A percentile compares a stretch with the other conserved stretches of the same genome.
phyloP scores from a whole-genome alignment of 208 protist genomes.

The Trypanosoma theileri region DNA sequence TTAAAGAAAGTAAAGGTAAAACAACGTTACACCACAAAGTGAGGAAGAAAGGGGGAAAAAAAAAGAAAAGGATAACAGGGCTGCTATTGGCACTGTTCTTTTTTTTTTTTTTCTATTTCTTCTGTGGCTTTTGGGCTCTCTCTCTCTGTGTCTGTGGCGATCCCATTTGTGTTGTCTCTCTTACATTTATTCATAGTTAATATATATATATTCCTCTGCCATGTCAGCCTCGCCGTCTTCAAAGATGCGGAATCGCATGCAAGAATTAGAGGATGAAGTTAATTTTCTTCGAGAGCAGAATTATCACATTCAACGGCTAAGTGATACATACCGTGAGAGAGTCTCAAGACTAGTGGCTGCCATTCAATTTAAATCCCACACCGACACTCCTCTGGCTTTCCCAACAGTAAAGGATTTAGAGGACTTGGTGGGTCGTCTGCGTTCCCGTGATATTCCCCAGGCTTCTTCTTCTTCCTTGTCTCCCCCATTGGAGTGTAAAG shows the following conservation, averaged over 20 bases:
- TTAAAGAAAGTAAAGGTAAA: no score
- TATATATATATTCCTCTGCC: no score
- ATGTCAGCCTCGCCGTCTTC: conserved; percentile 3
- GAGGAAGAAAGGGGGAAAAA: no score
- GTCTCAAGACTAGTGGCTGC: conserved; percentile 9
- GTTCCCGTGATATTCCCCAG: conserved; percentile 6
- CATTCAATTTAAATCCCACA: conserved; percentile 1
- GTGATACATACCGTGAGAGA: conserved; percentile 21
- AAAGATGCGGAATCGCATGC: conserved; percentile 3
- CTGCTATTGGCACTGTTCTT: background rate
- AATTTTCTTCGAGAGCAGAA: conserved; percentile 16
- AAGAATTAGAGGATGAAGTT: conserved; percentile 19
- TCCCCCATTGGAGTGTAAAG: no score
- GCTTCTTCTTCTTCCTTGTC: background rate
- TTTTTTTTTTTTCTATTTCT: conserved; percentile 22
- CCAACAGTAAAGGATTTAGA: conserved; percentile 9
- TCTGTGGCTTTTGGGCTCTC: background rate
- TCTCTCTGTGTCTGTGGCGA: conserved; percentile 1
- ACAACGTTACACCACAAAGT: no score
- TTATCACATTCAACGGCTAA: conserved; percentile 21
- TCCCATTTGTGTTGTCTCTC: no score
- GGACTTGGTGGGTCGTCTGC: conserved; percentile 9
- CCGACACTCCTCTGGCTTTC: background rate
- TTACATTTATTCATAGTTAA: no score
- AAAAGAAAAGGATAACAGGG: no score